A percentile compares a stretch with the other conserved stretches of the same genome.
These are phyloP conservation scores for Suaeda aralocaspica DNA, from an alignment of 148 eudicot genomes.

Conservation along the genomic window DNA sequence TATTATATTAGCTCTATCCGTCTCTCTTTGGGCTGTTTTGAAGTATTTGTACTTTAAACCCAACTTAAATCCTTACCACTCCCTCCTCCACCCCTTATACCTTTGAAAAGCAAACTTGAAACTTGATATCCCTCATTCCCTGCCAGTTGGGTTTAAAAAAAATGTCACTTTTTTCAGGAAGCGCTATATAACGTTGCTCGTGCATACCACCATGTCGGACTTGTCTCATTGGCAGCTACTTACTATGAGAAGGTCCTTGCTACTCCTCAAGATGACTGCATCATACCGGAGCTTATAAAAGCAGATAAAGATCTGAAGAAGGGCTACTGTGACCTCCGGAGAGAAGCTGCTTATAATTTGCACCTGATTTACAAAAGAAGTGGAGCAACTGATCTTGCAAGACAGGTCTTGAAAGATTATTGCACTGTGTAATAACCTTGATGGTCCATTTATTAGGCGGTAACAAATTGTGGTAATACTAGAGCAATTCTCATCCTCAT, in stretches of 20 bases:
- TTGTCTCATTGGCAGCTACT: slow-evolving; percentile 62
- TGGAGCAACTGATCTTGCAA: slow-evolving; percentile 77
- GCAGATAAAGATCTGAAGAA: slow-evolving; percentile 38
- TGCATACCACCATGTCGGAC: slow-evolving; percentile 81
- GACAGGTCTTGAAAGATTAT: slow-evolving; percentile 72
- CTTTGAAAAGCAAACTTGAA: too few species aligned
- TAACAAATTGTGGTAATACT: too few species aligned
- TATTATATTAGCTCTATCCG: too few species aligned
- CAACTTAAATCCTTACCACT: too few species aligned
- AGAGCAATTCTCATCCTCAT: too few species aligned
- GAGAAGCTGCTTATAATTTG: slow-evolving; percentile 89
- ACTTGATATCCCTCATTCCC: too few species aligned
- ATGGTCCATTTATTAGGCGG: too few species aligned
- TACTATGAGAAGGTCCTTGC: slow-evolving; percentile 80
- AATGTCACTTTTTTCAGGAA: slow-evolving; percentile 65
- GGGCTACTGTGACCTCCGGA: slow-evolving; percentile 72
- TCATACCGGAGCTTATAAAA: slow-evolving; percentile 49
- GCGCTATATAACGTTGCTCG: slow-evolving; percentile 74
- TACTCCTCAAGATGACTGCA: slow-evolving; percentile 45
- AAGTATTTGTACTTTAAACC: too few species aligned
- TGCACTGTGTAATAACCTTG: slow-evolving; percentile 35
- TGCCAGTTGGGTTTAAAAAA: too few species aligned
- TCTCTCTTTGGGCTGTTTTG: too few species aligned
- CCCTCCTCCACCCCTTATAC: too few species aligned
- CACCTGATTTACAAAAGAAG: slow-evolving; percentile 79